A percentile compares a stretch with the other conserved stretches of the same genome.
Conservation (phyloP, 169 alveolate species). For the Plasmodium gallinaceum region DNA sequence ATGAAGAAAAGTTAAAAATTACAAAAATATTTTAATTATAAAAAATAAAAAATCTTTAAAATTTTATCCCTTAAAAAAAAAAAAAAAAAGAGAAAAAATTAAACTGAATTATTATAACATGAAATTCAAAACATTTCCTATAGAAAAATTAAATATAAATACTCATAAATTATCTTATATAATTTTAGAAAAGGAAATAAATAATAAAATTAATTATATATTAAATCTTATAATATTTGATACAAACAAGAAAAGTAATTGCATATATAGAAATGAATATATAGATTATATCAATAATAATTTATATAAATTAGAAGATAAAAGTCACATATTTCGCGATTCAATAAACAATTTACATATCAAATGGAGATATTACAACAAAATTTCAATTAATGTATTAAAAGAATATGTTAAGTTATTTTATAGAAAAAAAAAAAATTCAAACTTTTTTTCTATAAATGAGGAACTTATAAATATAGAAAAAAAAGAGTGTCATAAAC, state of each 20-base stretch:
- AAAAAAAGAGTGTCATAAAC: not conserved
- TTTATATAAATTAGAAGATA: not conserved
- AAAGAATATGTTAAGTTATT: constrained; percentile 25
- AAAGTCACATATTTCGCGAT: not conserved
- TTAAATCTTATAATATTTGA: constrained; percentile 47
- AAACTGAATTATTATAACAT: too few species aligned
- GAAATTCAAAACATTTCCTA: too few species aligned
- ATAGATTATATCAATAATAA: constrained; percentile 2
- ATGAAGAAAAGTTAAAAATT: too few species aligned
- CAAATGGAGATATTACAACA: constrained; percentile 29
- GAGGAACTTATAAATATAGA: not conserved
- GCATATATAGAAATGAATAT: not conserved
- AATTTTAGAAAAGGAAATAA: constrained; percentile 63
- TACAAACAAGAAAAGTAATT: constrained; percentile 3
- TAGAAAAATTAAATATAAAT: too few species aligned
- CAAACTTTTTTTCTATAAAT: not conserved
- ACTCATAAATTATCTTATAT: not conserved
- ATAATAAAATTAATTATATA: constrained; percentile 25
- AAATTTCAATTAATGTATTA: constrained; percentile 33
- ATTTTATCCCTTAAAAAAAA: too few species aligned
- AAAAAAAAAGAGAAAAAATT: too few species aligned
- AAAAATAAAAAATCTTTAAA: too few species aligned
- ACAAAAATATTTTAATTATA: too few species aligned
- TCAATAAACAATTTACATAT: not conserved
- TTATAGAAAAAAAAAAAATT: constrained; percentile 25